Evolutionary conservation across 2,329 filamentous ascomycete genomes (phyloP).

Genomic region (Penicillium italicum): DNA sequence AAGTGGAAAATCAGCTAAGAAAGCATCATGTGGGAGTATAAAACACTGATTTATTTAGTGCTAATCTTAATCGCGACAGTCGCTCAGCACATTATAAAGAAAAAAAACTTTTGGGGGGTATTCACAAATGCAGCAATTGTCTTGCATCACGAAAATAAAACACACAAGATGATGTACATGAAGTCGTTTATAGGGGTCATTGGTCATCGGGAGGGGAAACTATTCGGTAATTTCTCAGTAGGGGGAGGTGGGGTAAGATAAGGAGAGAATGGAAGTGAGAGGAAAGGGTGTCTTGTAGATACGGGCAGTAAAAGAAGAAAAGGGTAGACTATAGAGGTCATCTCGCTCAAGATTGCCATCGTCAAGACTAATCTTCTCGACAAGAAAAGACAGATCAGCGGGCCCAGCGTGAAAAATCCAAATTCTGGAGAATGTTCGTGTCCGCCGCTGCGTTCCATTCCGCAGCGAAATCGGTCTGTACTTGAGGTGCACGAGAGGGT

Average conservation of each 20-base stretch:
- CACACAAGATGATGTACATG: slow-evolving; percentile 26
- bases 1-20: too few species aligned
- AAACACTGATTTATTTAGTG: background rate
- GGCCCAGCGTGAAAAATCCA: slow-evolving; percentile 45
- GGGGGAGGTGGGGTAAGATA: background rate
- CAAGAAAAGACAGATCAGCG: slow-evolving; percentile 23
- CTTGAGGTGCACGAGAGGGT: slow-evolving; percentile 30
- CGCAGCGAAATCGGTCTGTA: slow-evolving; percentile 33
- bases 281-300: background rate
- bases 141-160: slow-evolving; percentile 17
- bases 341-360: background rate
- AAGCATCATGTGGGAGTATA: background rate
- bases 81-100: slow-evolving; percentile 6
- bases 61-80: slow-evolving; percentile 5
- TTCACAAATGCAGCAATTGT: slow-evolving; percentile 27
- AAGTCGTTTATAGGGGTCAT: slow-evolving; percentile 20
- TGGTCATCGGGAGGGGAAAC: slow-evolving; percentile 6
- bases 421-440: slow-evolving; percentile 37
- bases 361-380: background rate
- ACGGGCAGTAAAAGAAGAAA: background rate
- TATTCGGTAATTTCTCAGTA: slow-evolving; percentile 11
- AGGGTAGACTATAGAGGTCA: background rate
- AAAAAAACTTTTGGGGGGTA: slow-evolving; percentile 28
- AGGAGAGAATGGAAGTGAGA: background rate
- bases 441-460: slow-evolving; percentile 40